A percentile compares a stretch with the other conserved stretches of the same genome.
Evolutionary conservation across 148 eudicot genomes (phyloP).

Genomic region (Cornus florida): DNA sequence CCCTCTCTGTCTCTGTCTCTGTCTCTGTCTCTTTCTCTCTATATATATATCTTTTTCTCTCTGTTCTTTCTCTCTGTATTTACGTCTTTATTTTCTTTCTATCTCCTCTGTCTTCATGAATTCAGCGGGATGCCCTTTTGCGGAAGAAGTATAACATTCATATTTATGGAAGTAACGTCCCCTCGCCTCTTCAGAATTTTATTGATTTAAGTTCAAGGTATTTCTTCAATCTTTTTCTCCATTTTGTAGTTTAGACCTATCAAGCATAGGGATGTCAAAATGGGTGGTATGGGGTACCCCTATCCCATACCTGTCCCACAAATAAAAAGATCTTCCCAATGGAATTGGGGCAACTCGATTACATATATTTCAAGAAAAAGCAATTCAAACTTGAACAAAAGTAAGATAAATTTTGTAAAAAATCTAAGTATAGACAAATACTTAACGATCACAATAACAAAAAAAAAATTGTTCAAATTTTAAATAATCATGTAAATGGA

Average conservation of each 20-base stretch:
- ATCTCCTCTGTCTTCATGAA: slow-evolving; percentile 12
- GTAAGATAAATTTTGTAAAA: too few species aligned
- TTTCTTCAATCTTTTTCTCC: background rate
- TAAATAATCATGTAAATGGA: too few species aligned
- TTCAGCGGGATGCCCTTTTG: slow-evolving; percentile 69
- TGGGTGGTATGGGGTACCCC: too few species aligned
- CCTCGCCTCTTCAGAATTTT: slow-evolving; percentile 87
- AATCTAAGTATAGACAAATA: too few species aligned
- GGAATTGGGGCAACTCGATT: too few species aligned
- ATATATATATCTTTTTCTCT: background rate
- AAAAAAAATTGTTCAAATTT: too few species aligned
- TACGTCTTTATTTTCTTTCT: background rate
- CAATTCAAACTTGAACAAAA: too few species aligned
- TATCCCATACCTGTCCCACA: too few species aligned
- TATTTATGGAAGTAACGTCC: slow-evolving; percentile 69
- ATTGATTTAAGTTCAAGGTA: slow-evolving; percentile 71
- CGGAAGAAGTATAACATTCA: slow-evolving; percentile 80
- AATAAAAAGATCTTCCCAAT: too few species aligned
- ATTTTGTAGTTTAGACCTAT: background rate
- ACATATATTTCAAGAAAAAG: too few species aligned
- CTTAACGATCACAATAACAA: too few species aligned
- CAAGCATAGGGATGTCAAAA: background rate
- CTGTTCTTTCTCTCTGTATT: background rate
- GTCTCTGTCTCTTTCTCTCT: background rate
- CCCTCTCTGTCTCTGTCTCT: background rate